Base-by-base conservation (phyloP, 768 basidiomycete genomes). In the Mycena venus region DNA sequence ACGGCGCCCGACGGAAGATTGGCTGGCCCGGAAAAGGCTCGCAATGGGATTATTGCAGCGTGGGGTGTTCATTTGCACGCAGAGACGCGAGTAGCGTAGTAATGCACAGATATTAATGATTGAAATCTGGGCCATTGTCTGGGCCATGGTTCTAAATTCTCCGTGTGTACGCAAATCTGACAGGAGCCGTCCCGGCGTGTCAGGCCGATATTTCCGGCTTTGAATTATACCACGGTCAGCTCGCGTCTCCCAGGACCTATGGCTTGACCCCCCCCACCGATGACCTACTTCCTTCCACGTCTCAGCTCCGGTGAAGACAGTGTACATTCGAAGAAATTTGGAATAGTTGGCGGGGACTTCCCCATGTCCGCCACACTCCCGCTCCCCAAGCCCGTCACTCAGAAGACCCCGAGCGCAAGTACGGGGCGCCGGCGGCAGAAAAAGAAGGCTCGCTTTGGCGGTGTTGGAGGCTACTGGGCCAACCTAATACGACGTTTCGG, bases 401-500 rank as follows among this genome's bases (percentile, higher is more conserved):
- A 87, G 56, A 82, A 80, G 29, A 72, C 66, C 29, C 72, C 77
- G 15, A 58, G 77, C 15, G 73, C 76, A 29, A 71, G 82, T 9
- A 32, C 74, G 53, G 68, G 67, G 60, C 76, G 75, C 40, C 81
- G 78, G 68, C 83, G 82, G 60, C 82, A 75, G 42, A 79, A 79
- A 78, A 88, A 83, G 78, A 84, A 82, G 36, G 82, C 85, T 61
- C 84, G 86, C 40, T 83, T 90, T 69, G 81, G 77, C 53, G 77
- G 79, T 25, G 76, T 89, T 72, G 81, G 80, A 49, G 82, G 84
- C 9, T 84, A 87, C 34, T 92, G 89, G 91, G 85, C 84, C 2
- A 85, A 81, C 42, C 86, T 93, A 81, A 86, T 86, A 80, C 87
- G 85, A 74, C 89, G 88, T 38, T 84, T 93, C 36, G 89, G 91